Evolutionary conservation across 192 early-diverging fungal genomes (phyloP).

Genomic region (Coemansia sp.): DNA sequence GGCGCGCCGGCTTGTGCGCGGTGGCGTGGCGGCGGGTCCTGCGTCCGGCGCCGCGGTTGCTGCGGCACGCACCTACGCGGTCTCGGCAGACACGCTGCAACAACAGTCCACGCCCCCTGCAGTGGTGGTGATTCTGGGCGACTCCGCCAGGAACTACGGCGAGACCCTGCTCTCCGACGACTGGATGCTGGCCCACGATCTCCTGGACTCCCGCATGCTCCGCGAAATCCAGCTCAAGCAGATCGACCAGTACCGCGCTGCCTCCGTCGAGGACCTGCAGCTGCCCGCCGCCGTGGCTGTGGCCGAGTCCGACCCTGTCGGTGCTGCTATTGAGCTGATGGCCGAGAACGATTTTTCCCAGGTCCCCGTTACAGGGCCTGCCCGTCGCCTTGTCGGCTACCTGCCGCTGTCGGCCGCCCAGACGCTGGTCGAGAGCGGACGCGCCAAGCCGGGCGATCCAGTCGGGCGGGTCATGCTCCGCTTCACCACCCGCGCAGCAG

Average conservation of each 20-base stretch:
- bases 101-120: background rate
- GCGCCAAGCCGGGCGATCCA: conserved; percentile 50
- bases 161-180: conserved; percentile 73
- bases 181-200: conserved; percentile 76
- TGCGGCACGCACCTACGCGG: conserved; percentile 59
- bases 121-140: conserved; percentile 62
- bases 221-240: conserved; percentile 60
- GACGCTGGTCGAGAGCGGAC: conserved; percentile 57
- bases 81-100: conserved; percentile 23
- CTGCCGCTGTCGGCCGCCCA: conserved; percentile 68
- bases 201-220: conserved; percentile 65
- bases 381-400: conserved; percentile 74
- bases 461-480: conserved; percentile 68
- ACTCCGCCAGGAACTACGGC: conserved; percentile 69
- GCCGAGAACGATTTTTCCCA: conserved; percentile 84
- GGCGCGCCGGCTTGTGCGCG: conserved; percentile 64
- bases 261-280: conserved; percentile 83
- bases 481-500: conserved; percentile 32
- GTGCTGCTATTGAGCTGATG: conserved; percentile 75
- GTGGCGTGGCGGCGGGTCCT: conserved; percentile 63
- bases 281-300: conserved; percentile 77
- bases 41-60: conserved; percentile 68
- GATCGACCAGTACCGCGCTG: conserved; percentile 72
- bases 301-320: conserved; percentile 57
- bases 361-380: conserved; percentile 69